These are phyloP conservation scores for Colletotrichum limetticola DNA, from an alignment of 2,329 filamentous ascomycete species.

Conservation along the genomic window DNA sequence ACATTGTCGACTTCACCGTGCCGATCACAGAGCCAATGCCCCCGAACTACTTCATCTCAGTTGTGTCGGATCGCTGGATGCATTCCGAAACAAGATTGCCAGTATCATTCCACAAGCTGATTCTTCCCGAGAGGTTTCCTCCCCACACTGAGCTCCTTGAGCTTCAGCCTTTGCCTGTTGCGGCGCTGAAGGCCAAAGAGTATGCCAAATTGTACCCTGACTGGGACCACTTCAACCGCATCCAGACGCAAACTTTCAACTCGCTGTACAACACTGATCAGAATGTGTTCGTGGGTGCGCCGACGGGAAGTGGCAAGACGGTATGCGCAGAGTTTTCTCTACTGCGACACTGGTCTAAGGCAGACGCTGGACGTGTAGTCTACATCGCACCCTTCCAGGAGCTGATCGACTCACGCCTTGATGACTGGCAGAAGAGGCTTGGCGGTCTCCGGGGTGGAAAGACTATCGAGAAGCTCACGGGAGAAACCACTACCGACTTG, in stretches of 20 bases:
- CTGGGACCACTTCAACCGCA: slow-evolving; percentile 93
- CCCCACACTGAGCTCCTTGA: slow-evolving; percentile 93
- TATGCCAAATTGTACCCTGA: slow-evolving; percentile 84
- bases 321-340: slow-evolving; percentile 96
- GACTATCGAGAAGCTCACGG: slow-evolving; percentile 90
- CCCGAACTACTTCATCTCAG: slow-evolving; percentile 97
- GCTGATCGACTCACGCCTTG: slow-evolving; percentile 82
- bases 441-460: slow-evolving; percentile 81
- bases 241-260: slow-evolving; percentile 97
- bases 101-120: slow-evolving; percentile 93
- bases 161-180: slow-evolving; percentile 88
- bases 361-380: slow-evolving; percentile 78
- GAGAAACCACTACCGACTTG: slow-evolving; percentile 90
- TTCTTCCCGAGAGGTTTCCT: slow-evolving; percentile 94
- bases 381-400: slow-evolving; percentile 97
- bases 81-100: slow-evolving; percentile 94
- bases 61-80: slow-evolving; percentile 98
- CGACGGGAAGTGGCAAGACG: slow-evolving; percentile 95
- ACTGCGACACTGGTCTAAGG: slow-evolving; percentile 84
- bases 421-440: slow-evolving; percentile 88
- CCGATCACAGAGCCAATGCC: slow-evolving; percentile 98
- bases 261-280: slow-evolving; percentile 91
- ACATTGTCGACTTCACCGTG: slow-evolving; percentile 95
- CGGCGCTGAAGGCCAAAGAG: slow-evolving; percentile 87
- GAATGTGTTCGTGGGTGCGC: slow-evolving; percentile 92